Evolutionary conservation across 1,284 basidiomycete genomes (phyloP).

Genomic region (Rugosomyces carneus): DNA sequence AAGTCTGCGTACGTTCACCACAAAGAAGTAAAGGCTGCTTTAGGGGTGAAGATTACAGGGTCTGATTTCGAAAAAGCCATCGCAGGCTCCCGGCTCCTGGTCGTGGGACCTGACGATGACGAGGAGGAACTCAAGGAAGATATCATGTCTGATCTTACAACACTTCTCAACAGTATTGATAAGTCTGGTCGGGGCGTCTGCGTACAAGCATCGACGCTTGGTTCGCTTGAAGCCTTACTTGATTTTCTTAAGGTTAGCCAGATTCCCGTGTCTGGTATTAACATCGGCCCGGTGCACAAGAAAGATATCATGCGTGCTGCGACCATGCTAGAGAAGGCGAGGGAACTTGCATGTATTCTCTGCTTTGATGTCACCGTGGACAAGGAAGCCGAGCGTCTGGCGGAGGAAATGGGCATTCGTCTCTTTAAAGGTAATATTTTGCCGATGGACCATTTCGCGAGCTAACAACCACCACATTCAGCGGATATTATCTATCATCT

Average conservation of each 20-base stretch:
- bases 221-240: slow-evolving; percentile 93
- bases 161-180: slow-evolving; percentile 87
- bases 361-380: slow-evolving; percentile 97
- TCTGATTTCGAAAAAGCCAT: slow-evolving; percentile 99
- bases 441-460: background rate
- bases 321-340: slow-evolving; percentile 95
- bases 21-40: slow-evolving; percentile 96
- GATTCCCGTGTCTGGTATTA: slow-evolving; percentile 96
- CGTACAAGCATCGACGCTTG: slow-evolving; percentile 96
- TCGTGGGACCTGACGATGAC: slow-evolving; percentile 91
- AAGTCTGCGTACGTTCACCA: slow-evolving; percentile 97
- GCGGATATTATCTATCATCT: slow-evolving; percentile 99
- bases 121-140: slow-evolving; percentile 94
- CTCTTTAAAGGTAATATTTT: slow-evolving; percentile 78
- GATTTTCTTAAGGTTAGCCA: slow-evolving; percentile 96
- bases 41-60: slow-evolving; percentile 95
- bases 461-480: slow-evolving; percentile 22
- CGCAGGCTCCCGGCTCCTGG: slow-evolving; percentile 91
- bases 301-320: slow-evolving; percentile 91
- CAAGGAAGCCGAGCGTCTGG: slow-evolving; percentile 87
- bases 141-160: slow-evolving; percentile 94
- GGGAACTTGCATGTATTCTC: slow-evolving; percentile 92
- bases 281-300: slow-evolving; percentile 97
- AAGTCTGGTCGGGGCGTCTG: slow-evolving; percentile 95
- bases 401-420: slow-evolving; percentile 90